Evolutionary conservation across 331 rosid genomes (phyloP).

Genomic region (Stylosanthes scabra): DNA sequence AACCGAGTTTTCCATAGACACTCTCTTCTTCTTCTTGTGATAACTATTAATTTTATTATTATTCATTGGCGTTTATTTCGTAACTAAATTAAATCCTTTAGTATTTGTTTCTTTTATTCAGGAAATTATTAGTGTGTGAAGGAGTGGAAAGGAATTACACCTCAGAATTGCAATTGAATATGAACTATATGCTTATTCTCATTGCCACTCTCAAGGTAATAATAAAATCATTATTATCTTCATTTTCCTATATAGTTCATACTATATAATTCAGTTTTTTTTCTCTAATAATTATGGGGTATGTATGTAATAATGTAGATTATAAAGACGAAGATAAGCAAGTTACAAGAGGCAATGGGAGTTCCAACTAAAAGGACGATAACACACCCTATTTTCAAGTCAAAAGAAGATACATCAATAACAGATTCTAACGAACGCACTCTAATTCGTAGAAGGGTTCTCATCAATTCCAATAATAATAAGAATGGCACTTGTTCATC

Average conservation of each 20-base stretch:
- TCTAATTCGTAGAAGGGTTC: conserved; percentile 33
- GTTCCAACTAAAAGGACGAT: conserved; percentile 54
- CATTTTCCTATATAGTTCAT: no score
- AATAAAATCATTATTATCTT: no score
- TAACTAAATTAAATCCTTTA: background rate
- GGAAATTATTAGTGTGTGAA: conserved; percentile 24
- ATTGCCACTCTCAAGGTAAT: conserved; percentile 56
- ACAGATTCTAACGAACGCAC: conserved; percentile 43
- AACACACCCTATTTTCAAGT: conserved; percentile 21
- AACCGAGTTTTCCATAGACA: no score
- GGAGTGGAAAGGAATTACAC: conserved; percentile 11
- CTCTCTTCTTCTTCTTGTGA: no score
- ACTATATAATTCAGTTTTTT: no score
- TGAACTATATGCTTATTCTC: conserved; percentile 49
- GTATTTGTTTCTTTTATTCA: conserved; percentile 6
- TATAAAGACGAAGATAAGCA: conserved; percentile 46
- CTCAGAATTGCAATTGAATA: conserved; percentile 25
- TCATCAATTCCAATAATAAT: conserved; percentile 21
- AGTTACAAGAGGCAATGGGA: conserved; percentile 60
- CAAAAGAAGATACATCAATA: conserved; percentile 42
- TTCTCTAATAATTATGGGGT: no score
- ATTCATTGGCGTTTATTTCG: no score
- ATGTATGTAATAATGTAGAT: no score
- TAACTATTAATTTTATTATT: no score
- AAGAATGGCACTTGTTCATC: no score